phyloP scores from a whole-genome alignment of 2,329 filamentous ascomycete species.

The Blastomyces parvus region DNA sequence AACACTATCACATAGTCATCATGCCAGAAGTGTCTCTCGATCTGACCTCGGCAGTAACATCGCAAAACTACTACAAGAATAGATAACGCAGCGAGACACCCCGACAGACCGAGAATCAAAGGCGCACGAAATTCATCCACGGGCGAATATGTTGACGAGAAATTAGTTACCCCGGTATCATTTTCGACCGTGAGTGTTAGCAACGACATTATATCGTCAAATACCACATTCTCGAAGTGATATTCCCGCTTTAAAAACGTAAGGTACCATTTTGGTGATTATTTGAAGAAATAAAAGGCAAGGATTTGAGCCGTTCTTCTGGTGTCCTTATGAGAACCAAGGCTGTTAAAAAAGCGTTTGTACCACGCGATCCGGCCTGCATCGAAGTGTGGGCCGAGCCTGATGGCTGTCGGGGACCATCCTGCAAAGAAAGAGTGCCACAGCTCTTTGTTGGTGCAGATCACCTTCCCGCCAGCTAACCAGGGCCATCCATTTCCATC shows the following conservation, averaged over 20 bases:
- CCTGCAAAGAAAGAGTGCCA: constrained; percentile 2
- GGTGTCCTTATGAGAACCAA: neutral
- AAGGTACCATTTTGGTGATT: neutral
- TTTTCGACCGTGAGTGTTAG: neutral
- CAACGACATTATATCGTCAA: neutral
- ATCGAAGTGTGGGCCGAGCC: neutral
- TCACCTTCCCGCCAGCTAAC: neutral
- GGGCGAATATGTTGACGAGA: neutral
- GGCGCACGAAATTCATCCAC: constrained; percentile 9
- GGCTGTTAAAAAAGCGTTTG: neutral
- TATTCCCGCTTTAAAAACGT: neutral
- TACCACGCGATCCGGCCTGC: neutral
- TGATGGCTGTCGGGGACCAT: neutral
- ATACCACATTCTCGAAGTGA: neutral
- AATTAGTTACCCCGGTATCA: neutral
- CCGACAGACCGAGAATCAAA: constrained; percentile 13
- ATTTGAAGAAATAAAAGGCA: neutral
- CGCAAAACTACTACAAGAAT: constrained; percentile 13
- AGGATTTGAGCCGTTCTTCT: neutral
- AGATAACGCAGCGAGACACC: constrained; percentile 14
- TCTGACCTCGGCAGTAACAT: constrained; percentile 11
- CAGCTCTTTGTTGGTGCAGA: neutral
- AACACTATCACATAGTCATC: constrained; percentile 15
- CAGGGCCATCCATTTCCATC: neutral
- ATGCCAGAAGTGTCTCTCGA: constrained; percentile 10